Base-by-base conservation (phyloP, 495 filamentous ascomycete species). In the Amphirosellinia nigrospora region DNA sequence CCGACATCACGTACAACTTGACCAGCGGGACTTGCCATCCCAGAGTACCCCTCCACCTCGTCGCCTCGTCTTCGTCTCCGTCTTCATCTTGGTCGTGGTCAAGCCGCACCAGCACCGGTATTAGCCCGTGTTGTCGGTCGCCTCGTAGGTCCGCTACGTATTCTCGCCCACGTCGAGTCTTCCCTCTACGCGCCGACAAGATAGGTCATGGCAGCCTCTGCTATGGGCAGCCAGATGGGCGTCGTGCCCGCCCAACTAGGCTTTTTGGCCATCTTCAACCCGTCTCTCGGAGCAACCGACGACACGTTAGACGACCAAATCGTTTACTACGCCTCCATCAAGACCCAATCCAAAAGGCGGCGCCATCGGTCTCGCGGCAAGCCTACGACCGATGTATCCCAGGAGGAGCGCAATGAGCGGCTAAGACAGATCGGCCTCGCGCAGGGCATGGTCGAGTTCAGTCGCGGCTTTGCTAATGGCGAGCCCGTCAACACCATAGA, bases 361-460 rank as follows among this genome's bases (percentile, higher is more conserved):
- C 75, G 75, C 15, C 78, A 77, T 55, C 77, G 74, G 34, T 72
- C 74, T 13, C 77, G 78, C 48, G 82, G 72, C 78, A 82, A 73
- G 76, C 77, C 68, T 45, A 83, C 65, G 8, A 76, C 80, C 15
- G 81, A 76, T 52, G 70, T 85, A 5, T 81, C 80, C 21, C 85
- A 86, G 48, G 88, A 92, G 73, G 85, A 92, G 63, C 86, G 85
- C 69, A 97, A 98, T 78, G 91, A 95, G 81, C 90, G 87, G 71
- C 80, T 98, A 74, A 88, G 96, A 70, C 93, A 97, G 82, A 92
- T 99, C 78, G 96, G 96, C n/a, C 87, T 99, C 72, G 96, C 96
- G 63, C 96, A 99, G 83, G 96, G 94, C 64, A 97, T 98, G 89
- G 93, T 97, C 68, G 91, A 91, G 79, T 98, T 99, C 81, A 92